These are phyloP conservation scores for Arthroderma uncinatum DNA, from an alignment of 2,329 filamentous ascomycete genomes.

Conservation along the genomic window DNA sequence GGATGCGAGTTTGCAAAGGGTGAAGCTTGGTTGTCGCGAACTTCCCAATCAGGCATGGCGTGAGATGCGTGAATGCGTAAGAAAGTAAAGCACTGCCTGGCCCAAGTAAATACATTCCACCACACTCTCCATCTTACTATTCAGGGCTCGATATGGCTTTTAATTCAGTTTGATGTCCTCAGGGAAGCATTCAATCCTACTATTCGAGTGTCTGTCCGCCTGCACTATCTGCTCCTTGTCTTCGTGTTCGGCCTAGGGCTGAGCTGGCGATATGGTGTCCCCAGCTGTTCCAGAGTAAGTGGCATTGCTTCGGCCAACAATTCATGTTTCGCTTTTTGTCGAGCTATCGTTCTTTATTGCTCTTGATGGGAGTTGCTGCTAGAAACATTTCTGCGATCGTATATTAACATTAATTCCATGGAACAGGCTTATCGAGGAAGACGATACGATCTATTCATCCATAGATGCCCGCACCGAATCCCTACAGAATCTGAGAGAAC, in stretches of 20 bases:
- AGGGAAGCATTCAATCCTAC: neutral
- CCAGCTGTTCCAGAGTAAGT: slow-evolving; percentile 66
- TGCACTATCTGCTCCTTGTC: neutral
- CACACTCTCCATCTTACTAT: neutral
- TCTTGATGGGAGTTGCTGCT: neutral
- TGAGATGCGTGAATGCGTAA: slow-evolving; percentile 2
- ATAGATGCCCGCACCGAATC: slow-evolving; percentile 88
- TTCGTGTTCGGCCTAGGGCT: neutral
- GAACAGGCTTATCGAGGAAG: slow-evolving; percentile 69
- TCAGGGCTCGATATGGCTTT: neutral
- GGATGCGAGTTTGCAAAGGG: neutral
- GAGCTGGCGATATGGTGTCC: slow-evolving; percentile 49
- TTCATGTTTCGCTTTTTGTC: neutral
- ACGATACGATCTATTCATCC: slow-evolving; percentile 71
- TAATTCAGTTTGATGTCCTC: neutral
- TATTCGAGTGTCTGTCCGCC: no score
- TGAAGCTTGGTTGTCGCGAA: slow-evolving; percentile 4
- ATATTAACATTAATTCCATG: neutral
- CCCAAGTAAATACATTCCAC: neutral
- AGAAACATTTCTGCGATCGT: neutral
- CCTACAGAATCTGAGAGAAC: slow-evolving; percentile 72
- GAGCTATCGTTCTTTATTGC: neutral
- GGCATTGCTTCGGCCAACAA: neutral
- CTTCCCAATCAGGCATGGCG: slow-evolving; percentile 12
- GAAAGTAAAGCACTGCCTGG: neutral